These are phyloP conservation scores for Pseudonectria foliicola DNA, from an alignment of 2,329 filamentous ascomycete genomes.

Conservation along the genomic window DNA sequence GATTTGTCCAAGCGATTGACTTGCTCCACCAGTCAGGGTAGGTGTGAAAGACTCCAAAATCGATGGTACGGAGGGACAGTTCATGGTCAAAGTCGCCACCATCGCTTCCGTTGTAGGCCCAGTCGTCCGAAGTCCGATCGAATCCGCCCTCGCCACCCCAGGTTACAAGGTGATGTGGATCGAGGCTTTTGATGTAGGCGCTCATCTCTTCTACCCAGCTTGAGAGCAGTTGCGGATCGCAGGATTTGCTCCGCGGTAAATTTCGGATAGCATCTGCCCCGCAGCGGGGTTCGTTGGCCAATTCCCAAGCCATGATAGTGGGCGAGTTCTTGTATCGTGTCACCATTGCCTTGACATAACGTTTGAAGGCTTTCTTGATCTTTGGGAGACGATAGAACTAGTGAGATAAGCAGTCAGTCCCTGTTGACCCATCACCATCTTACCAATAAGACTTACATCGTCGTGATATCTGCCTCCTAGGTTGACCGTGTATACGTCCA, in stretches of 20 bases:
- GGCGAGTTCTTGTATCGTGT: conserved; percentile 37
- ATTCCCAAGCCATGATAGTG: conserved; percentile 45
- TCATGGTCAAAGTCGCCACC: conserved; percentile 50
- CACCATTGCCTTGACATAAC: conserved; percentile 39
- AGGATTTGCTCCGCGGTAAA: conserved; percentile 35
- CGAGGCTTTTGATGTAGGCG: conserved; percentile 55
- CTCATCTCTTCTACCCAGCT: conserved; percentile 52
- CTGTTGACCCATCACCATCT: too few species aligned
- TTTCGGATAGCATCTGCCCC: conserved; percentile 12
- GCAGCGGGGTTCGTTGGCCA: conserved; percentile 53
- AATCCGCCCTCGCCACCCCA: conserved; percentile 54
- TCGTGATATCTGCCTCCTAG: conserved; percentile 44
- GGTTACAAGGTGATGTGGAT: conserved; percentile 53
- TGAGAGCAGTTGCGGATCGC: conserved; percentile 48
- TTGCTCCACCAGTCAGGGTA: conserved; percentile 53
- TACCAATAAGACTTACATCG: conserved; percentile 1
- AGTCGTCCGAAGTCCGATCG: conserved; percentile 36
- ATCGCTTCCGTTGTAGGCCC: conserved; percentile 40
- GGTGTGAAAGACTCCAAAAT: conserved; percentile 49
- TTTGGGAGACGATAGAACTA: conserved; percentile 10
- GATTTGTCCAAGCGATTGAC: conserved; percentile 43
- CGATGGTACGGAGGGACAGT: conserved; percentile 35
- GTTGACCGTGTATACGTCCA: conserved; percentile 45
- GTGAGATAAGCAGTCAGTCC: not conserved
- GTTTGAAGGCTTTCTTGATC: conserved; percentile 12